Evolutionary conservation across 2,329 filamentous ascomycete species (phyloP).

Genomic region (Aspergillus felis): DNA sequence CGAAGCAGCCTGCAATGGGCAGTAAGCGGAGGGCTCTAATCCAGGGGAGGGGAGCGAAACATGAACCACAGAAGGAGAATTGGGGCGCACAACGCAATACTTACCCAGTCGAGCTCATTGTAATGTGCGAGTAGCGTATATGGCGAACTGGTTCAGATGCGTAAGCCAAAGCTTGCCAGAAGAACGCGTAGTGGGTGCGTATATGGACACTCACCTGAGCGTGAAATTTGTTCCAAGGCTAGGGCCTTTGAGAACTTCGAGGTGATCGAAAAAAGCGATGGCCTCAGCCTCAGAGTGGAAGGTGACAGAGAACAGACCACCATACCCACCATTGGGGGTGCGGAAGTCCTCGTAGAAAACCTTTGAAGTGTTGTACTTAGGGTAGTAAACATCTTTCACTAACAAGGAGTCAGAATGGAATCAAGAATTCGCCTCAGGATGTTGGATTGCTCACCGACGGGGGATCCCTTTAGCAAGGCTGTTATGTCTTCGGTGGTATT

Average conservation of each 20-base stretch:
- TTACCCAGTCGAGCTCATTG: slow-evolving; percentile 80
- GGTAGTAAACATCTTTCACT: slow-evolving; percentile 82
- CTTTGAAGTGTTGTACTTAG: slow-evolving; percentile 68
- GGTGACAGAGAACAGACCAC: slow-evolving; percentile 79
- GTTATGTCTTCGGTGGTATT: slow-evolving; percentile 79
- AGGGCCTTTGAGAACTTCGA: slow-evolving; percentile 88
- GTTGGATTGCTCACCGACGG: slow-evolving; percentile 41
- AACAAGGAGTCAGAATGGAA: slow-evolving; percentile 30
- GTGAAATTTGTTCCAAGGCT: slow-evolving; percentile 97
- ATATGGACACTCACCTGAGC: slow-evolving; percentile 49
- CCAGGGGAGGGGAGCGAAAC: not conserved
- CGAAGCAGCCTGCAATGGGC: slow-evolving; percentile 54
- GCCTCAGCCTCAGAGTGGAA: slow-evolving; percentile 70
- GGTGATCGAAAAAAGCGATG: slow-evolving; percentile 74
- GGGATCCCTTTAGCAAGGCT: slow-evolving; percentile 60
- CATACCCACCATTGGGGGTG: slow-evolving; percentile 74
- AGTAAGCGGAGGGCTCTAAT: slow-evolving; percentile 9
- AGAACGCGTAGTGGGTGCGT: not conserved
- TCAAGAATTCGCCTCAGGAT: not conserved
- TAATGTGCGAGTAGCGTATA: slow-evolving; percentile 93
- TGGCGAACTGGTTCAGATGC: slow-evolving; percentile 58
- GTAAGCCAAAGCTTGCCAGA: not conserved
- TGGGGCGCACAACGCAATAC: slow-evolving; percentile 18
- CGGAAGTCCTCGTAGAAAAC: slow-evolving; percentile 74
- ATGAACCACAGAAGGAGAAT: not conserved